These are phyloP conservation scores for Saussurea involucrata DNA, from an alignment of 129 eudicot genomes.

Conservation along the genomic window DNA sequence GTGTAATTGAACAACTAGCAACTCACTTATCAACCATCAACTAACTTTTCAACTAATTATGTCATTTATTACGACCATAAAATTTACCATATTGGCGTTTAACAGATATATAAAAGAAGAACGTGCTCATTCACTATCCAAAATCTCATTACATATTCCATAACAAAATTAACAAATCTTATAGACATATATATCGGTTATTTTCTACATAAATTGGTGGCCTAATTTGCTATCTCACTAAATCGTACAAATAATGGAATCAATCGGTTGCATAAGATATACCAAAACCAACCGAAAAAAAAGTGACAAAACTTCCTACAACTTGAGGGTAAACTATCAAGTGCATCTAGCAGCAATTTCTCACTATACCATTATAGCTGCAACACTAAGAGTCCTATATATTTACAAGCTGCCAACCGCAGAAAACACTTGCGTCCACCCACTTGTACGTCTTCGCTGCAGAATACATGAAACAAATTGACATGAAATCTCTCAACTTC, in stretches of 20 bases:
- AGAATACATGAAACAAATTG: background rate
- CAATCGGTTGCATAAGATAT: background rate
- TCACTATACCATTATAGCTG: constrained; percentile 5
- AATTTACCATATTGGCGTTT: background rate
- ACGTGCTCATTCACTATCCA: background rate
- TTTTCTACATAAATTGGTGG: background rate
- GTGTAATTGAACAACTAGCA: too few species aligned
- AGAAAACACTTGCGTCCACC: constrained; percentile 1
- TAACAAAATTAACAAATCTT: background rate
- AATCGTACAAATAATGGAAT: constrained; percentile 8
- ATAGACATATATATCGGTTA: background rate
- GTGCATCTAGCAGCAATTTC: background rate
- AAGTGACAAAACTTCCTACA: background rate
- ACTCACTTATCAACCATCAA: too few species aligned
- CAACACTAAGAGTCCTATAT: constrained; percentile 21
- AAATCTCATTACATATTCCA: background rate
- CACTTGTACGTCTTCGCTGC: constrained; percentile 19
- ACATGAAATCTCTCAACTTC: constrained; percentile 1
- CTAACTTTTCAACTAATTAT: too few species aligned
- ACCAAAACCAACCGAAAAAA: constrained; percentile 13
- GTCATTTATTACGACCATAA: background rate
- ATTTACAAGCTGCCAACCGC: constrained; percentile 34
- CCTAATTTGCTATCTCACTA: constrained; percentile 12
- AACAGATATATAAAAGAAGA: background rate
- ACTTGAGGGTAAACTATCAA: constrained; percentile 9